Evolutionary conservation across 2,329 filamentous ascomycete genomes (phyloP), one percentile per base, ranked within the genome.

Genomic region (Fusarium burgessii): DNA sequence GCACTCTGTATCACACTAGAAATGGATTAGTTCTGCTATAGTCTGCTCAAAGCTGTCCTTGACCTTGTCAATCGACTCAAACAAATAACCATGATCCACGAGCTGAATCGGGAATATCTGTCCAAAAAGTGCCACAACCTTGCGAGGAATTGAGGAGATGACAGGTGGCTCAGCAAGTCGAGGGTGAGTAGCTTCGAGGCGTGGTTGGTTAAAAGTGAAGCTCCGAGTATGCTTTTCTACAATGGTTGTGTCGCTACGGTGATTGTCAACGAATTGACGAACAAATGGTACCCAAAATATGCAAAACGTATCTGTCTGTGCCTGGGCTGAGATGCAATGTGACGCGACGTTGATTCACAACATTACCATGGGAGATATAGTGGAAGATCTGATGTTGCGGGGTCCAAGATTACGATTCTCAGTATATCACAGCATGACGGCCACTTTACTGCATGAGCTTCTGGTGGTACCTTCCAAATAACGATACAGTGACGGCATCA

Each of bases 1-100:
- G 70, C 73, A 71, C 56, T 62, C 68, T 72, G 68, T 66, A 70
- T 76, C 74, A 76, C 72, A 72, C 64, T 66, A 62, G 40, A 58
- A 66, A 64, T 59, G 64, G 67, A 46, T 66, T 71, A 68, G 72
- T 40, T 45, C 47, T 52, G 49, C 58, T 70, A 64, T 62, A 32
- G 55, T 56, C 72, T 63, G 55, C 56, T 60, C 61, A 58, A 63
- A 71, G 60, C 46, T 62, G 54, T 58, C 33, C 29, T 46, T 55
- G 38, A 20, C 29, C 56, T 42, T 65, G 63, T 65, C 45, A 55
- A 56, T 59, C 32, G 36, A 40, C 13, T 43, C 41, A 43, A 43
- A 6, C 47, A 59, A 70, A 40, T 58, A 64, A 58, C 68, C 70
- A 46, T 50, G 47, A 58, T 32, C 32, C 57, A 51, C 43, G 63